Percentiles rank a stretch among this genome's conserved stretches.
Conservation (phyloP, 306 rosid species). For the Prunus campanulata region DNA sequence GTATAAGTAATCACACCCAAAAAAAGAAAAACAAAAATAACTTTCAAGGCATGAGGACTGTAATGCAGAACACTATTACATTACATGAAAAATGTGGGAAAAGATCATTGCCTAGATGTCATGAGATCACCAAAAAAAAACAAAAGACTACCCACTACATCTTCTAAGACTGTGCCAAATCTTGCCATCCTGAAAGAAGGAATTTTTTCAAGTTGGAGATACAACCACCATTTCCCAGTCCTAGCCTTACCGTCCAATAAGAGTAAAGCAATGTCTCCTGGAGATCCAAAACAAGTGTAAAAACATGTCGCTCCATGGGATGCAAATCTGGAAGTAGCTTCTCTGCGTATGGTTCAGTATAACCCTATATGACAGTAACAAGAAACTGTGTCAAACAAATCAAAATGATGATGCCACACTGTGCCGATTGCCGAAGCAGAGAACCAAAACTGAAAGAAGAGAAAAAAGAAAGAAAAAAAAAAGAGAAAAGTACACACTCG, state of each 20-base stretch:
- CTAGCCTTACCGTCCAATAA: constrained; percentile 76
- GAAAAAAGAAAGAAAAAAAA: neutral
- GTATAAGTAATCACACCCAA: constrained; percentile 12
- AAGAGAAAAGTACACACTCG: constrained; percentile 35
- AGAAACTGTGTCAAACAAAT: constrained; percentile 18
- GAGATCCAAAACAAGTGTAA: constrained; percentile 94
- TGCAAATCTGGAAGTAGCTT: constrained; percentile 98
- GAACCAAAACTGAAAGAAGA: constrained; percentile 12
- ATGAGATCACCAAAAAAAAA: neutral
- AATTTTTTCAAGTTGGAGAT: neutral
- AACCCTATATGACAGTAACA: constrained; percentile 50
- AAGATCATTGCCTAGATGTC: neutral
- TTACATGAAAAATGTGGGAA: constrained; percentile 1
- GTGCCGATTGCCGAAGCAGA: neutral
- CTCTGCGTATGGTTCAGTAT: constrained; percentile 82
- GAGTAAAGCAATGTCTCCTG: constrained; percentile 90
- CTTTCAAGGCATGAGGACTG: neutral
- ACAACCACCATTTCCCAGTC: constrained; percentile 2
- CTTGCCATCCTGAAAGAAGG: neutral
- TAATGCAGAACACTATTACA: neutral
- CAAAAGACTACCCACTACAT: neutral
- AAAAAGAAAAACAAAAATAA: neutral
- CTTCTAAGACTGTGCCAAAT: neutral
- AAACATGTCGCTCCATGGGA: constrained; percentile 76
- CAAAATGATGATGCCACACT: neutral